phyloP scores from a whole-genome alignment of 768 basidiomycete genomes.

The Lactarius evosmus region DNA sequence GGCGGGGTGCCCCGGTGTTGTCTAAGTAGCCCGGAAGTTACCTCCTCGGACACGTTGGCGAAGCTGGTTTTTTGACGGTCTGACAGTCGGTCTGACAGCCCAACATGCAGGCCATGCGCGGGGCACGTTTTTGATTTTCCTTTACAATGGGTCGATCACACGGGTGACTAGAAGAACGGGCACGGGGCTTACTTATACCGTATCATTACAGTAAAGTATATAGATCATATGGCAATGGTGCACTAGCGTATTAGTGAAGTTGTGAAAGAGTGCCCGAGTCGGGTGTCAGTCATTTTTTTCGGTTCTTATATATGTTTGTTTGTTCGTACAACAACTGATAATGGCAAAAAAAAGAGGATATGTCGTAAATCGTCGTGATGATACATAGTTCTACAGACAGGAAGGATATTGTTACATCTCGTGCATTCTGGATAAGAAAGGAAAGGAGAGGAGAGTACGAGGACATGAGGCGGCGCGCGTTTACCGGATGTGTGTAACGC shows the following conservation, averaged over 20 bases:
- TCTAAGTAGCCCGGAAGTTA: no score
- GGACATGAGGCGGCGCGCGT: neutral
- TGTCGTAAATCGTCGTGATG: neutral
- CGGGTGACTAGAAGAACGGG: neutral
- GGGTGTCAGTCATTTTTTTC: neutral
- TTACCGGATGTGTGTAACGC: neutral
- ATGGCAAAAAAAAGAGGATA: neutral
- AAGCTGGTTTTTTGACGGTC: neutral
- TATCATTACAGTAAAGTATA: no score
- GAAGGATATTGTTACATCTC: slow-evolving; percentile 1
- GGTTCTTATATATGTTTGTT: neutral
- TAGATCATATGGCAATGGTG: neutral
- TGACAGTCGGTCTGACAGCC: neutral
- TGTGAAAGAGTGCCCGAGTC: neutral
- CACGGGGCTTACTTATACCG: neutral
- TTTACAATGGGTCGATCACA: neutral
- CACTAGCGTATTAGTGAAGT: neutral
- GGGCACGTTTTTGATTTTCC: neutral
- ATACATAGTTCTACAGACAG: neutral
- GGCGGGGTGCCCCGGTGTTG: neutral
- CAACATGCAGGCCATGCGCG: neutral
- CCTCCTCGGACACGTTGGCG: neutral
- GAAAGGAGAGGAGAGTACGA: neutral
- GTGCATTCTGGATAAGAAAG: neutral
- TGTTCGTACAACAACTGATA: neutral